Conservation (phyloP, 2,329 filamentous ascomycete species). For the Arthrocladium fulminans region DNA sequence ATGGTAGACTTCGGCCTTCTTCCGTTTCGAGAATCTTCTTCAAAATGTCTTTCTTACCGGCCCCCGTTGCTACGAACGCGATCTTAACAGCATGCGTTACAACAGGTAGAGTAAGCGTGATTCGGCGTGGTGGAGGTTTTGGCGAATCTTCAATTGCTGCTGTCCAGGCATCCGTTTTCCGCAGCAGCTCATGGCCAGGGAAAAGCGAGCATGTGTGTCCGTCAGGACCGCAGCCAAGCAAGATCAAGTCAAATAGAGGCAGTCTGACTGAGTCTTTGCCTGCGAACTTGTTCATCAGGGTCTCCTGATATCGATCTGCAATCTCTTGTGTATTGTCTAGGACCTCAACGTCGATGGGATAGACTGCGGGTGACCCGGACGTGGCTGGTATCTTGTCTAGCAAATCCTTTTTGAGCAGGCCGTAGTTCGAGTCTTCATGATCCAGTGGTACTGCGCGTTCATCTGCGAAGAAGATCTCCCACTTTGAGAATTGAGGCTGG, state of each 20-base stretch:
- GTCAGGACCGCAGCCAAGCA: slow-evolving; percentile 89
- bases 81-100: slow-evolving; percentile 78
- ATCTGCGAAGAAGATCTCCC: slow-evolving; percentile 98
- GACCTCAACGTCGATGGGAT: slow-evolving; percentile 63
- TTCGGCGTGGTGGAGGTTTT: slow-evolving; percentile 82
- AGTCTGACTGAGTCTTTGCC: slow-evolving; percentile 87
- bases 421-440: slow-evolving; percentile 91
- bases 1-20: slow-evolving; percentile 65
- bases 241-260: slow-evolving; percentile 87
- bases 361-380: slow-evolving; percentile 59
- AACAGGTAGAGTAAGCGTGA: slow-evolving; percentile 87
- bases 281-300: slow-evolving; percentile 76
- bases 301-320: slow-evolving; percentile 87
- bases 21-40: slow-evolving; percentile 75
- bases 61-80: slow-evolving; percentile 85
- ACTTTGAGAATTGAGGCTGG: slow-evolving; percentile 72
- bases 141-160: slow-evolving; percentile 85
- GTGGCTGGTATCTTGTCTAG: slow-evolving; percentile 74
- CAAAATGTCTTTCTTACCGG: slow-evolving; percentile 80
- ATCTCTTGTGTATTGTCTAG: slow-evolving; percentile 76
- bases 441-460: slow-evolving; percentile 90
- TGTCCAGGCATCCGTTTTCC: slow-evolving; percentile 85
- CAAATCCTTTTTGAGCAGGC: slow-evolving; percentile 74
- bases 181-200: slow-evolving; percentile 75
- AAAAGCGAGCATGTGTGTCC: slow-evolving; percentile 97